A percentile compares a stretch with the other conserved stretches of the same genome.
Conservation (phyloP, 2,329 filamentous ascomycete species). For the Epichloe glyceriae region DNA sequence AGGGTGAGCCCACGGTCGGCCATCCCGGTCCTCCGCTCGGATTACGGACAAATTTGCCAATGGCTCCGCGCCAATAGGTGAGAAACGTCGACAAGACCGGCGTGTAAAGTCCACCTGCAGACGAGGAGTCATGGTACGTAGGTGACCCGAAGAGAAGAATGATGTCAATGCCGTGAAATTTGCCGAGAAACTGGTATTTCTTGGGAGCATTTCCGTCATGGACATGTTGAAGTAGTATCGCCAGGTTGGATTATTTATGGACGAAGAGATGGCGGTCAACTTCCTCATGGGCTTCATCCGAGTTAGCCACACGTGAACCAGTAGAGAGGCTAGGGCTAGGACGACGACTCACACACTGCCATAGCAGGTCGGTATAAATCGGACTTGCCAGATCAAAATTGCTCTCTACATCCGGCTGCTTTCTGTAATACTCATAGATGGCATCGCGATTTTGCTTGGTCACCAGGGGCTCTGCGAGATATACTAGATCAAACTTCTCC, state of each 20-base stretch:
- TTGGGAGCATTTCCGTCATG: slow-evolving; percentile 9
- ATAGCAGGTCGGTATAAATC: slow-evolving; percentile 16
- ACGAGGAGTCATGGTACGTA: slow-evolving; percentile 5
- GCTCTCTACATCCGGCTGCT: slow-evolving; percentile 3
- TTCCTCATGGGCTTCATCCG: slow-evolving; percentile 13
- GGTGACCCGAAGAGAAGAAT: slow-evolving; percentile 12
- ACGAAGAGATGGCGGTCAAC: slow-evolving; percentile 11
- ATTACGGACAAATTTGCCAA: slow-evolving; percentile 14
- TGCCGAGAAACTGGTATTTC: slow-evolving; percentile 12
- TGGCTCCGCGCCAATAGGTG: slow-evolving; percentile 12
- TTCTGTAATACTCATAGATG: slow-evolving; percentile 11
- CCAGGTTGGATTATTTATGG: slow-evolving; percentile 12
- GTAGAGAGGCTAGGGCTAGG: not conserved
- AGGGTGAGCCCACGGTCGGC: slow-evolving; percentile 12
- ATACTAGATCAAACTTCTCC: slow-evolving; percentile 9
- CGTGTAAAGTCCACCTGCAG: slow-evolving; percentile 3
- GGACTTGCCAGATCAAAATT: slow-evolving; percentile 15
- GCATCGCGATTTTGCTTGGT: slow-evolving; percentile 3
- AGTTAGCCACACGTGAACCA: slow-evolving; percentile 1
- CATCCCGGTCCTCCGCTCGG: slow-evolving; percentile 14
- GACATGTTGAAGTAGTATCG: slow-evolving; percentile 16
- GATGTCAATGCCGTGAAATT: slow-evolving; percentile 16
- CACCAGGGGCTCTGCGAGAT: slow-evolving; percentile 8
- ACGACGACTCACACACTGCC: slow-evolving; percentile 14
- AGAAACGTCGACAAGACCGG: slow-evolving; percentile 13